phyloP scores from a whole-genome alignment of 2,329 filamentous ascomycete species.

The Fusarium sp. region DNA sequence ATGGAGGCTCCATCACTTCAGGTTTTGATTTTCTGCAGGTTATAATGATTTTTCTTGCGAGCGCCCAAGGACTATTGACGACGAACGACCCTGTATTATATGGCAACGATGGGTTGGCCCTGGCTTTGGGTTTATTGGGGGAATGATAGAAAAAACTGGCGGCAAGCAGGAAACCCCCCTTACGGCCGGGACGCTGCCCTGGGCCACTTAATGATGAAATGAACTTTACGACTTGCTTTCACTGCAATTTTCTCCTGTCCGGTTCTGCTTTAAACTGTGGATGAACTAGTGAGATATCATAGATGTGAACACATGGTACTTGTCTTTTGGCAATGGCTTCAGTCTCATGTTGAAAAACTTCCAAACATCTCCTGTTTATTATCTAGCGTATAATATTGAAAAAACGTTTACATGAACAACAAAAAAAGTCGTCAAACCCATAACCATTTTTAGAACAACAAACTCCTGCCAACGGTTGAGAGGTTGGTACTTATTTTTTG shows the following conservation, averaged over 20 bases:
- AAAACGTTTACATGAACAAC: slow-evolving; percentile 30
- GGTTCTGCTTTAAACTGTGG: slow-evolving; percentile 11
- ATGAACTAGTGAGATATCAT: slow-evolving; percentile 6
- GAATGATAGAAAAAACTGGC: slow-evolving; percentile 48
- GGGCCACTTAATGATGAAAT: slow-evolving; percentile 48
- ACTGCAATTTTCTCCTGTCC: slow-evolving; percentile 23
- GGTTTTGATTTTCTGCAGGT: slow-evolving; percentile 17
- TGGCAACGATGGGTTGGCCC: slow-evolving; percentile 29
- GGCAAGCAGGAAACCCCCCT: slow-evolving; percentile 34
- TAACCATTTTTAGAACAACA: slow-evolving; percentile 37
- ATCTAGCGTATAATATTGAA: slow-evolving; percentile 33
- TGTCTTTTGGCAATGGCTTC: background rate
- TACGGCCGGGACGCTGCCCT: slow-evolving; percentile 26
- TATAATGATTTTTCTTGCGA: slow-evolving; percentile 29
- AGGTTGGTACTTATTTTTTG: slow-evolving; percentile 43
- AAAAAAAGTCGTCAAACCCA: slow-evolving; percentile 27
- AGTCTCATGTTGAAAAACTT: background rate
- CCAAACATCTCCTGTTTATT: slow-evolving; percentile 29
- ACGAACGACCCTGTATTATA: slow-evolving; percentile 48
- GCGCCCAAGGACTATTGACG: slow-evolving; percentile 34
- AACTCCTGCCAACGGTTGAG: slow-evolving; percentile 34
- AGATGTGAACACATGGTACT: background rate
- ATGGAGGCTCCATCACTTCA: slow-evolving; percentile 13
- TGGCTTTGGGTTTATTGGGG: slow-evolving; percentile 31
- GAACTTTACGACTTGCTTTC: slow-evolving; percentile 48